Evolutionary conservation across 1,284 basidiomycete species (phyloP).

Genomic region (Tilletiaria anomala): DNA sequence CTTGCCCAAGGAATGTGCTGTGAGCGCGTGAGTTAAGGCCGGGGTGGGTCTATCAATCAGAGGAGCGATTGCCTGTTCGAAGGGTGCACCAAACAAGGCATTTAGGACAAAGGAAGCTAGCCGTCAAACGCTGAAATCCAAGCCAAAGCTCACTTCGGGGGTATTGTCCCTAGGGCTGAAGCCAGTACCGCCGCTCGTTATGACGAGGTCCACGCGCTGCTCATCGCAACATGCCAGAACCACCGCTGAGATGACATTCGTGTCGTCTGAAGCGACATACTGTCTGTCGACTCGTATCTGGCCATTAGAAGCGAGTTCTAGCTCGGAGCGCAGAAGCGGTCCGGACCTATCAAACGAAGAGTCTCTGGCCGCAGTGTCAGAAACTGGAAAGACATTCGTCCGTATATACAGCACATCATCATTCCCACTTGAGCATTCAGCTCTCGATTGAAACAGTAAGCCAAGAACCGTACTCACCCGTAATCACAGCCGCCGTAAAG

Average conservation of each 20-base stretch:
- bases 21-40: constrained; percentile 61
- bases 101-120: constrained; percentile 2
- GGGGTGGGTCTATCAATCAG: constrained; percentile 60
- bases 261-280: constrained; percentile 13
- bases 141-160: constrained; percentile 51
- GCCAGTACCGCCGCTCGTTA: constrained; percentile 74
- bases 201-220: constrained; percentile 12
- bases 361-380: constrained; percentile 15
- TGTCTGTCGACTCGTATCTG: constrained; percentile 4
- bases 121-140: constrained; percentile 1
- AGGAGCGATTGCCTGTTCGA: constrained; percentile 49
- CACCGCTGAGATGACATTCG: constrained; percentile 1
- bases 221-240: constrained; percentile 9
- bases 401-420: too few species aligned
- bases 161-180: constrained; percentile 64
- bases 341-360: constrained; percentile 15
- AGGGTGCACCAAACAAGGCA: not conserved
- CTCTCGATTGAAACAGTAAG: too few species aligned
- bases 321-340: constrained; percentile 7
- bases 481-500: too few species aligned
- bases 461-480: too few species aligned
- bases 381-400: constrained; percentile 19
- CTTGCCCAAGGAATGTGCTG: constrained; percentile 54
- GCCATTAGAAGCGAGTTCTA: constrained; percentile 3
- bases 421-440: too few species aligned